A percentile compares a stretch with the other conserved stretches of the same genome.
phyloP scores from a whole-genome alignment of 441 rosid species.

The Croton laevigatus region DNA sequence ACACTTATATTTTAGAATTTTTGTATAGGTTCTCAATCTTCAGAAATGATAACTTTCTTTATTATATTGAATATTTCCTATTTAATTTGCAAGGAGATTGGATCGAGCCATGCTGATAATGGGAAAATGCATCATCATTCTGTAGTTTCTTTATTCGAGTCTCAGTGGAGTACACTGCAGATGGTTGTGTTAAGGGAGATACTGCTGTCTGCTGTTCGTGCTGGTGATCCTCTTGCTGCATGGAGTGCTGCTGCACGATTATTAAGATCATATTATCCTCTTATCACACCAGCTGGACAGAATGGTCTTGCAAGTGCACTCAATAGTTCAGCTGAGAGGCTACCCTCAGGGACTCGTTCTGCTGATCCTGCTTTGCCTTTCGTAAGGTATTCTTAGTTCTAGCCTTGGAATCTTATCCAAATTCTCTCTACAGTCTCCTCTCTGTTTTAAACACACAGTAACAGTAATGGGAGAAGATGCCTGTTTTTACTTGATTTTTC shows the following conservation, averaged over 20 bases:
- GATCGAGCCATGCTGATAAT: slow-evolving; percentile 53
- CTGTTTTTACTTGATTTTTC: background rate
- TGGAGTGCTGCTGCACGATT: slow-evolving; percentile 99
- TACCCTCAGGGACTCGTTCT: slow-evolving; percentile 93
- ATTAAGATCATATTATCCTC: slow-evolving; percentile 87
- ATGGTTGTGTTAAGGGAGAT: slow-evolving; percentile 99
- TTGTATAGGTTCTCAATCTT: background rate
- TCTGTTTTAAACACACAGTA: no score
- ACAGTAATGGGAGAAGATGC: no score
- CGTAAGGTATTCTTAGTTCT: slow-evolving; percentile 51
- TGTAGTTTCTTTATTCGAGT: slow-evolving; percentile 80
- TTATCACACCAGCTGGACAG: slow-evolving; percentile 95
- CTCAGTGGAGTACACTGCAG: slow-evolving; percentile 98
- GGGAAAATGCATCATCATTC: slow-evolving; percentile 83
- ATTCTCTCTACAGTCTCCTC: background rate
- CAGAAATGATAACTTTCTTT: no score
- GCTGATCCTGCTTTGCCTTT: slow-evolving; percentile 98
- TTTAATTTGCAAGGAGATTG: slow-evolving; percentile 45
- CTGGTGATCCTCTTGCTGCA: slow-evolving; percentile 95
- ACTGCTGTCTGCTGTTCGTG: slow-evolving; percentile 93
- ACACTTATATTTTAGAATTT: background rate
- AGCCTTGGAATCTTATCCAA: background rate
- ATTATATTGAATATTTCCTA: slow-evolving; percentile 3
- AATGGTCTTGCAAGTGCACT: slow-evolving; percentile 95
- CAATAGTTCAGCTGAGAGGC: slow-evolving; percentile 78